These are phyloP conservation scores for Prunella vulgaris DNA, from an alignment of 257 asterid species.

Conservation along the genomic window DNA sequence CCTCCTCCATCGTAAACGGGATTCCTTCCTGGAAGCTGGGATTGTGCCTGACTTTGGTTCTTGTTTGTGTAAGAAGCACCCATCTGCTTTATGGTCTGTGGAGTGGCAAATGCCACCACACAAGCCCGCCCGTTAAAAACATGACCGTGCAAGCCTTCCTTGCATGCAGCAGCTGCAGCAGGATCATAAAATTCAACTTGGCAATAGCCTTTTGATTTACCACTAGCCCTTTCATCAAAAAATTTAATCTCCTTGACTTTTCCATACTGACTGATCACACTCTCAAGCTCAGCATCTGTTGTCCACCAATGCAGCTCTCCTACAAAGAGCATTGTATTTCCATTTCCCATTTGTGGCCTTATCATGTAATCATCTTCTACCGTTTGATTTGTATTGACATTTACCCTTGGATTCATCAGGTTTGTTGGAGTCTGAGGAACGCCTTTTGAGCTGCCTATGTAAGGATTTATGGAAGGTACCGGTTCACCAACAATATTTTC, in stretches of 20 bases:
- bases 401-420: conserved; percentile 34
- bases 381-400: conserved; percentile 36
- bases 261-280: conserved; percentile 75
- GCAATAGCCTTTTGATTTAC: conserved; percentile 96
- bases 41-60: conserved; percentile 54
- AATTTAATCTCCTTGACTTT: conserved; percentile 85
- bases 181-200: conserved; percentile 89
- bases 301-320: conserved; percentile 99
- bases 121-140: conserved; percentile 84
- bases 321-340: conserved; percentile 69
- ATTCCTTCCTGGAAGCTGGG: conserved; percentile 58
- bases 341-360: conserved; percentile 58
- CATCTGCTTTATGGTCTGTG: conserved; percentile 75
- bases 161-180: conserved; percentile 74
- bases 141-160: conserved; percentile 83
- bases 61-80: conserved; percentile 48
- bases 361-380: conserved; percentile 45
- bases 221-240: conserved; percentile 94
- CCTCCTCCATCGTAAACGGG: conserved; percentile 52
- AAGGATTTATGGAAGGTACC: conserved; percentile 35
- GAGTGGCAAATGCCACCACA: conserved; percentile 90
- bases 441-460: conserved; percentile 41
- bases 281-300: conserved; percentile 86
- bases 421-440: conserved; percentile 40
- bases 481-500: conserved; percentile 45